Conservation (phyloP, 805 yeast genomes). For the Candida railenensis region DNA sequence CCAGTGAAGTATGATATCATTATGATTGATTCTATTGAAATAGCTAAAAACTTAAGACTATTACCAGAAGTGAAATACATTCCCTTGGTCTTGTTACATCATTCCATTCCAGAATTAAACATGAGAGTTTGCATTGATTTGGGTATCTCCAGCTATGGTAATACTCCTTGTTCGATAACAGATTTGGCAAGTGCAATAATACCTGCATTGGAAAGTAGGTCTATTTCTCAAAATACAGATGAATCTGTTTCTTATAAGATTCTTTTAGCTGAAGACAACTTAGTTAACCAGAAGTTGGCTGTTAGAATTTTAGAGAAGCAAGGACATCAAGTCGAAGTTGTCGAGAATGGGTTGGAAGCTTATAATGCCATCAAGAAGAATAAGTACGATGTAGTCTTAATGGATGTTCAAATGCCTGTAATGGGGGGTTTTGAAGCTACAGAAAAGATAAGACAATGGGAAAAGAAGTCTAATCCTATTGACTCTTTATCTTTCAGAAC, state of each 20-base stretch:
- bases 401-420: constrained; percentile 96
- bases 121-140: constrained; percentile 81
- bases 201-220: constrained; percentile 81
- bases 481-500: constrained; percentile 70
- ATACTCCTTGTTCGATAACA: constrained; percentile 79
- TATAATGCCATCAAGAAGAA: constrained; percentile 68
- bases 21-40: constrained; percentile 76
- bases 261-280: constrained; percentile 81
- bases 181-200: constrained; percentile 81
- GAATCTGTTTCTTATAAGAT: constrained; percentile 74
- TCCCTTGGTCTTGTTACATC: constrained; percentile 77
- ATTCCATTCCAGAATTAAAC: constrained; percentile 71
- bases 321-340: constrained; percentile 80
- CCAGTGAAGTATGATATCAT: constrained; percentile 74
- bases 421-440: constrained; percentile 96
- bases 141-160: constrained; percentile 86
- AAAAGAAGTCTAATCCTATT: constrained; percentile 70
- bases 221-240: constrained; percentile 76
- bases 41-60: constrained; percentile 65
- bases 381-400: constrained; percentile 75
- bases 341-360: constrained; percentile 83
- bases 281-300: constrained; percentile 85
- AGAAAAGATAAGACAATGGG: constrained; percentile 84
- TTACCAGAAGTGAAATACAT: constrained; percentile 79
- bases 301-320: constrained; percentile 82